phyloP scores from a whole-genome alignment of 208 protist species.

The Trypanosoma rangeli region DNA sequence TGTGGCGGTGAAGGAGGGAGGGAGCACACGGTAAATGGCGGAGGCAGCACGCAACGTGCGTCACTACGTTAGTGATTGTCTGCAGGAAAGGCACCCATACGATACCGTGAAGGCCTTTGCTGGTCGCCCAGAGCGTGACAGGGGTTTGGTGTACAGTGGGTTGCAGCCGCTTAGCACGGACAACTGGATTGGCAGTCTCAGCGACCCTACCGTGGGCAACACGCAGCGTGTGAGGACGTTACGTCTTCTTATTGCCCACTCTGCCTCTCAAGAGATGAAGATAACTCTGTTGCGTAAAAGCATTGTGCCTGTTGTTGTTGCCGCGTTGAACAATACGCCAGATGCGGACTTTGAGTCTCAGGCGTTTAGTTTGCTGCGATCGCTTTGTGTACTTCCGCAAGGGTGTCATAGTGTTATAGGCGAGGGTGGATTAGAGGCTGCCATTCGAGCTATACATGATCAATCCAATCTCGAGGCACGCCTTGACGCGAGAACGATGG shows the following conservation, averaged over 20 bases:
- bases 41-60: slow-evolving; percentile 61
- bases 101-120: slow-evolving; percentile 71
- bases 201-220: slow-evolving; percentile 39
- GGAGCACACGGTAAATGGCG: slow-evolving; percentile 35
- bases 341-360: slow-evolving; percentile 54
- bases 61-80: slow-evolving; percentile 88
- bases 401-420: slow-evolving; percentile 67
- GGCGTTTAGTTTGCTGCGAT: slow-evolving; percentile 69
- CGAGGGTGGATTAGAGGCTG: slow-evolving; percentile 49
- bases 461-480: slow-evolving; percentile 12
- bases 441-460: slow-evolving; percentile 30
- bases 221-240: slow-evolving; percentile 56
- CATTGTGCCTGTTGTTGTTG: slow-evolving; percentile 50
- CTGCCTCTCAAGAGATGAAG: slow-evolving; percentile 75
- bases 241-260: slow-evolving; percentile 70
- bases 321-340: slow-evolving; percentile 30
- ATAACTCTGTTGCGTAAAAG: slow-evolving; percentile 62
- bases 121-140: slow-evolving; percentile 47
- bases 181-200: slow-evolving; percentile 53
- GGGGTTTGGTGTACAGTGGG: slow-evolving; percentile 67
- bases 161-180: slow-evolving; percentile 34
- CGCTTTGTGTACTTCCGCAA: slow-evolving; percentile 71
- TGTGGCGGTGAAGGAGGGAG: neutral
- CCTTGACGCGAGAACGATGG: slow-evolving; percentile 35
- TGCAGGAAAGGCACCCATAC: slow-evolving; percentile 86